Evolutionary conservation across 108 stramenopile genomes (phyloP).

Genomic region (Schizochytrium sp.): DNA sequence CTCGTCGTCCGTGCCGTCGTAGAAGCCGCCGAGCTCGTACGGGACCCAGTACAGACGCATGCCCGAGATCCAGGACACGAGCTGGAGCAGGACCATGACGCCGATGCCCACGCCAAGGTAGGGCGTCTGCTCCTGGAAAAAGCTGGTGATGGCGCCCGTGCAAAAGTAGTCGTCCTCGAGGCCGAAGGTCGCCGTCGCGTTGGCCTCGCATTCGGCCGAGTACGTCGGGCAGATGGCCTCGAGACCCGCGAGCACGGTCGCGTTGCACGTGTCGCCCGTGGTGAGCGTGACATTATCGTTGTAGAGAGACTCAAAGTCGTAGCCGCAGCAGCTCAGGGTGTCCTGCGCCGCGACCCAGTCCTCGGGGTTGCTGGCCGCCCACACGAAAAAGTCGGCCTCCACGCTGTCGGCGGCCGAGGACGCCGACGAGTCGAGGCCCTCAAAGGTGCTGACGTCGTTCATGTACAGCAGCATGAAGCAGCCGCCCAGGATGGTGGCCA

Average conservation of each 20-base stretch:
- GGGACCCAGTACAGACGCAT: conserved; percentile 13
- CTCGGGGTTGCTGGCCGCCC: not conserved
- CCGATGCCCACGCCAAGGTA: not conserved
- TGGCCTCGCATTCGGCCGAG: not conserved
- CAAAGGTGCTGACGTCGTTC: not conserved
- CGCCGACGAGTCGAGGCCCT: not conserved
- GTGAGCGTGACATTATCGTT: not conserved
- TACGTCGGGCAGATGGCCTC: not conserved
- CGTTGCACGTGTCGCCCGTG: not conserved
- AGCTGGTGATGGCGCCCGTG: not conserved
- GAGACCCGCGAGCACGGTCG: not conserved
- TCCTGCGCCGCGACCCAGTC: not conserved
- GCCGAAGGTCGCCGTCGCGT: not conserved
- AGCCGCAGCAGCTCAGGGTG: not conserved
- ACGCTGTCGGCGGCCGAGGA: not conserved
- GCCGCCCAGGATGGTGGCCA: not conserved
- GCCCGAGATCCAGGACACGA: not conserved
- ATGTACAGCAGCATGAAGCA: not conserved
- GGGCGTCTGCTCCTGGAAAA: conserved; percentile 7
- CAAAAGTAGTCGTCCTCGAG: not conserved
- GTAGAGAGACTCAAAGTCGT: not conserved
- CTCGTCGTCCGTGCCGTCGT: not conserved
- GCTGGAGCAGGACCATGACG: not conserved
- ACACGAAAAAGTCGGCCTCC: not conserved
- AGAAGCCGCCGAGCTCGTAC: not conserved